A percentile compares a stretch with the other conserved stretches of the same genome.
phyloP scores from a whole-genome alignment of 805 yeast species.

The Metschnikowia lochheadii region DNA sequence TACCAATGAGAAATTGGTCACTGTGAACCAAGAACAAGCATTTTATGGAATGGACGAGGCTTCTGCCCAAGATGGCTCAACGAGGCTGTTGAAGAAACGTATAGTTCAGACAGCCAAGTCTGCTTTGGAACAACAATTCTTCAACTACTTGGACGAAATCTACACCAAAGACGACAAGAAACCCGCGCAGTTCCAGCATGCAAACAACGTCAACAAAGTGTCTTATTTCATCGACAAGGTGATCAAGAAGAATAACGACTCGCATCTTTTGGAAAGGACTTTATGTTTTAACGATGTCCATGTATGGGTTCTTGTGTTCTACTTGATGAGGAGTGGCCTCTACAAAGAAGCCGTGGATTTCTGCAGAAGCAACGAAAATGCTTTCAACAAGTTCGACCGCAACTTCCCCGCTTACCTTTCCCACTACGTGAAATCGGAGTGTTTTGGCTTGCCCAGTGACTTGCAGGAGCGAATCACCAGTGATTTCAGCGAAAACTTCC shows the following conservation, averaged over 20 bases:
- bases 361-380: slow-evolving; percentile 57
- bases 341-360: slow-evolving; percentile 72
- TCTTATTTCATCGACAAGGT: slow-evolving; percentile 49
- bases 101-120: slow-evolving; percentile 53
- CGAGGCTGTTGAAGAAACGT: slow-evolving; percentile 31
- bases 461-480: slow-evolving; percentile 64
- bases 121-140: slow-evolving; percentile 74
- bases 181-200: slow-evolving; percentile 43
- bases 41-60: slow-evolving; percentile 23
- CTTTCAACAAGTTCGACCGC: slow-evolving; percentile 80
- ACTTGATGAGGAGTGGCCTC: slow-evolving; percentile 80
- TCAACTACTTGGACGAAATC: slow-evolving; percentile 64
- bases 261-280: slow-evolving; percentile 27
- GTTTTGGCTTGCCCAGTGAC: slow-evolving; percentile 58
- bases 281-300: slow-evolving; percentile 72
- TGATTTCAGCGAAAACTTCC: slow-evolving; percentile 83
- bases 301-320: slow-evolving; percentile 90
- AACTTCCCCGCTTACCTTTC: slow-evolving; percentile 77
- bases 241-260: slow-evolving; percentile 28
- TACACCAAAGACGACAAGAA: slow-evolving; percentile 52
- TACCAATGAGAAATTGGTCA: slow-evolving; percentile 33
- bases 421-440: slow-evolving; percentile 54
- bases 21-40: slow-evolving; percentile 33
- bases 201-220: slow-evolving; percentile 66
- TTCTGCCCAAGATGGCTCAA: not conserved